Base-by-base conservation (phyloP, 2,329 filamentous ascomycete species). In the Calonectria pseudoturangicola region DNA sequence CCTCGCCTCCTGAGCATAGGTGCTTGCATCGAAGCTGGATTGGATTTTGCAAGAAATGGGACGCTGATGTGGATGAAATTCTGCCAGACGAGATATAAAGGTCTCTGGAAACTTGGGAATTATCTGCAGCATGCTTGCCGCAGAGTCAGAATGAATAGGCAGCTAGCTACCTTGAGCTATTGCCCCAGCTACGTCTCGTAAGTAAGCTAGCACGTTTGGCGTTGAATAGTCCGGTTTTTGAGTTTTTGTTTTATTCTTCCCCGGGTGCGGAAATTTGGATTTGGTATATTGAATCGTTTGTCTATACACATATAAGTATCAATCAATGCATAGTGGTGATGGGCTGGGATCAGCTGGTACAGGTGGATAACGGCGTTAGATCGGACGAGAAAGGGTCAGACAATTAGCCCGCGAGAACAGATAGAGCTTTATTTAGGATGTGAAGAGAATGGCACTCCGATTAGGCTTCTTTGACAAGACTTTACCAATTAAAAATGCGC, bases 1-100 rank as follows among this genome's bases (percentile, higher is more conserved):
- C 77, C 12, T 66, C 78, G 27, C 75, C 80, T 36, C 73, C 78
- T 12, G 75, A 80, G 66, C 79, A 75, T 28, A 81, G 76, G 5
- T 88, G 87, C 67, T 72, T 81, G 9, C 78, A 73, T 16, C 82
- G 84, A 62, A 84, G 78, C 72, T 88, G 86, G 86, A 73, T 87
- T 27, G 86, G 86, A 2, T 70, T 82, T 33, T 88, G 87, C 72
- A 84, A 84, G 65, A 81, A 85, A 43, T 84, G 84, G 83, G 79
- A 79, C 12, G 73, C 62, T 10, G 74, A 77, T 2, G 79, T 77
- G 7, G 69, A 76, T 27, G 76, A 77, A 10, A 80, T 79, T 45
- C 66, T 75, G 21, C 79, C 79, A n/a, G 82, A 83, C 39, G 82
- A 84, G 75, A 83, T 85, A 60, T 83, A 78, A 65, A 6, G 18